Base-by-base conservation (phyloP, 1,284 basidiomycete species). In the Papiliotrema nemorosa region DNA sequence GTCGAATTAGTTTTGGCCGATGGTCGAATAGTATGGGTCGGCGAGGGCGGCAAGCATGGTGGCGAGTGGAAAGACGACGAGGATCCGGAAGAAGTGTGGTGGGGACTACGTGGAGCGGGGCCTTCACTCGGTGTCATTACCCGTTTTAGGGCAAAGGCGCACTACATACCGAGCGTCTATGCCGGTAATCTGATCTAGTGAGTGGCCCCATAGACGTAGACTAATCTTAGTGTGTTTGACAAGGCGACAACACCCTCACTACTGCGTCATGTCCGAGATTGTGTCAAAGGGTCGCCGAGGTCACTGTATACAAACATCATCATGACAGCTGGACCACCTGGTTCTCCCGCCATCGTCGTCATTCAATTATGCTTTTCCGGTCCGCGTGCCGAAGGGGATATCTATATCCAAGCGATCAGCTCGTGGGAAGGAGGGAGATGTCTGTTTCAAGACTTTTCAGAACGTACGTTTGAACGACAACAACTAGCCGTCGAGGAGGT, bases 401-500 rank as follows among this genome's bases (percentile, higher is more conserved):
- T 85, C 60, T 88, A 86, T 59, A 79, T 92, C 22, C 80, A 87
- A 47, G 86, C 88, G 5, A 85, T 94, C 58, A 84, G 83, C 9
- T 85, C 85, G 40, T 94, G 90, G 90, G 84, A 87, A 34, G 90
- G 76, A 31, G 77, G 76, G 43, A 57, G 73, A 18, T 88, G 88
- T 62, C 68, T 92, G 48, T 78, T 94, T 52, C 90, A 91, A 60
- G 90, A 93, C 69, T 87, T 94, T 2, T 80, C 87, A 56, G 90
- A 92, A 73, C 87, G 92, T 69, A 86, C 82, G 50, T 93, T 90
- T 72, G 73, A 90, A 54, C 81, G 84, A 62, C 90, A 94, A 70
- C 91, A 94, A 72, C 86, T 91, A 59, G 90, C 88, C 52, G 84
- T 93, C 3, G 88, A 89, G 13, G 88, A 92, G 71, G 86, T 93